These are phyloP conservation scores for Lyophyllum shimeji DNA, from an alignment of 768 basidiomycete genomes.

Conservation along the genomic window DNA sequence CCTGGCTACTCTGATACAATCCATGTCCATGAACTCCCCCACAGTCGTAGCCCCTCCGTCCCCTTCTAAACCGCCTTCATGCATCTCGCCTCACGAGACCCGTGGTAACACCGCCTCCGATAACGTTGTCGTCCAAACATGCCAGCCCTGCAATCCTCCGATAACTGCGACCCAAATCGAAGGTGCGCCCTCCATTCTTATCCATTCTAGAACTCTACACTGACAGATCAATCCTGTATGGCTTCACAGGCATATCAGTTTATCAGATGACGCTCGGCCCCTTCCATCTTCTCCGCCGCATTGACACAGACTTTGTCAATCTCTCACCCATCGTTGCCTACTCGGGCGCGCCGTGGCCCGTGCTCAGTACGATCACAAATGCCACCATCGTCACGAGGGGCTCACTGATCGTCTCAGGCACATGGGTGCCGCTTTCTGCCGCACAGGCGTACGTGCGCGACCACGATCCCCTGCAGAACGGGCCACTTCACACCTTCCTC, in stretches of 20 bases:
- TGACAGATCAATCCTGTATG: conserved; percentile 9
- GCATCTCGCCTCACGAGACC: conserved; percentile 42
- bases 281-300: conserved; percentile 61
- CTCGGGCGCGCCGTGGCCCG: conserved; percentile 38
- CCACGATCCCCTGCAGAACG: conserved; percentile 40
- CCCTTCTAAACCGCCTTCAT: conserved; percentile 26
- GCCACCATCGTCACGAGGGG: conserved; percentile 54
- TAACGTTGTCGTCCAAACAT: conserved; percentile 60
- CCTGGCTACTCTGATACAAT: conserved; percentile 39
- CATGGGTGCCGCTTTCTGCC: conserved; percentile 66
- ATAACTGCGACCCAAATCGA: conserved; percentile 70
- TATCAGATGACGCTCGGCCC: conserved; percentile 66
- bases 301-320: conserved; percentile 81
- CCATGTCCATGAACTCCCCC: conserved; percentile 39
- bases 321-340: conserved; percentile 55
- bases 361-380: conserved; percentile 39
- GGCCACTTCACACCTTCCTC: conserved; percentile 54
- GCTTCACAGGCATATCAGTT: conserved; percentile 61
- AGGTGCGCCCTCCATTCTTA: conserved; percentile 40
- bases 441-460: conserved; percentile 54
- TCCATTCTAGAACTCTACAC: conserved; percentile 9
- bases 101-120: conserved; percentile 32
- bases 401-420: conserved; percentile 53
- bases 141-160: conserved; percentile 58
- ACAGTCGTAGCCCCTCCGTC: conserved; percentile 30